Evolutionary conservation across 345 rosid species (phyloP).

Genomic region (Chamaenerion angustifolium): DNA sequence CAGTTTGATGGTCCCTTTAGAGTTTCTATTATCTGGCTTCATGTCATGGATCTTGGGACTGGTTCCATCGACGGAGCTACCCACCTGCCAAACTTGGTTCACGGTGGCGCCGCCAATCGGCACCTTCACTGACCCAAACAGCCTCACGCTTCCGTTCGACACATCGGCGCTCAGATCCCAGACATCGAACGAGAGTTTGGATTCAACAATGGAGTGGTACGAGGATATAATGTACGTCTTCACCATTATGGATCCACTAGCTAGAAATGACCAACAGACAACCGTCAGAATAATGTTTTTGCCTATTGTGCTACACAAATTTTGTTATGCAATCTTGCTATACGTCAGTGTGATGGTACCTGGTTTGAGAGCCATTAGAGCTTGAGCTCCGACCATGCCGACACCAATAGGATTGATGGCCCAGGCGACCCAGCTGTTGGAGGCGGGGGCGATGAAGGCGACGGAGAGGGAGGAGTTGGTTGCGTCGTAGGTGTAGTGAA

Average conservation of each 20-base stretch:
- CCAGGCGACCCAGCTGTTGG: slow-evolving; percentile 62
- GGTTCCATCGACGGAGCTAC: slow-evolving; percentile 20
- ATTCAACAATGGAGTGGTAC: slow-evolving; percentile 6
- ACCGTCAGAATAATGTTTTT: too few species aligned
- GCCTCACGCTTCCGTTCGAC: slow-evolving; percentile 7
- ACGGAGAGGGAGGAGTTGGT: slow-evolving; percentile 61
- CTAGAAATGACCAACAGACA: too few species aligned
- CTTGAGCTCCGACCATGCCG: slow-evolving; percentile 47
- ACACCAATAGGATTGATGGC: slow-evolving; percentile 40
- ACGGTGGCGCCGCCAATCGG: slow-evolving; percentile 26
- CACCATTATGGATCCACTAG: too few species aligned
- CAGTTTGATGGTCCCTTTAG: slow-evolving; percentile 17
- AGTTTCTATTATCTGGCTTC: slow-evolving; percentile 9
- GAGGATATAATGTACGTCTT: slow-evolving; percentile 1
- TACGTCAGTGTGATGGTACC: too few species aligned
- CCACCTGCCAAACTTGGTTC: slow-evolving; percentile 86
- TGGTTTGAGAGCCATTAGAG: slow-evolving; percentile 27
- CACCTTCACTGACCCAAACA: slow-evolving; percentile 9
- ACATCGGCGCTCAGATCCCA: slow-evolving; percentile 11
- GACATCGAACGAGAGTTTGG: slow-evolving; percentile 4
- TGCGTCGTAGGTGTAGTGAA: slow-evolving; percentile 44
- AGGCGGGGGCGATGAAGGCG: slow-evolving; percentile 28
- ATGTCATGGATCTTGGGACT: slow-evolving; percentile 20
- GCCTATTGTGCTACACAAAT: too few species aligned
- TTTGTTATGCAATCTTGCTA: too few species aligned